Evolutionary conservation across 2,329 filamentous ascomycete species (phyloP).

Genomic region (Fusarium tupiense): DNA sequence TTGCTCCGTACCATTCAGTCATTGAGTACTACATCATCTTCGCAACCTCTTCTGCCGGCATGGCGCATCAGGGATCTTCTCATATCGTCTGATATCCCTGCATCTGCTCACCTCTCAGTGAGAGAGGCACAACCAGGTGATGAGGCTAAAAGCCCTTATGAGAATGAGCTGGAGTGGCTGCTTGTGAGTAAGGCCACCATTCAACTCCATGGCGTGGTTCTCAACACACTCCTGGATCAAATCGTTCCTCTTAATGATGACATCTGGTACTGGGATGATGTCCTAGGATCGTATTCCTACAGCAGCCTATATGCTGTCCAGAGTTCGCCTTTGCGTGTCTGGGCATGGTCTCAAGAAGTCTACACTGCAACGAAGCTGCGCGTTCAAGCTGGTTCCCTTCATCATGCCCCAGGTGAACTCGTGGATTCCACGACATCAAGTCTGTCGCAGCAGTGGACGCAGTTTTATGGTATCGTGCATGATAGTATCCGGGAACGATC

Average conservation of each 20-base stretch:
- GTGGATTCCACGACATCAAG: constrained; percentile 50
- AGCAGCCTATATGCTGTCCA: constrained; percentile 88
- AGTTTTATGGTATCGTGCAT: constrained; percentile 84
- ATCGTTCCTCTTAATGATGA: constrained; percentile 86
- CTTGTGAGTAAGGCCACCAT: constrained; percentile 89
- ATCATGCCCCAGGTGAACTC: constrained; percentile 44
- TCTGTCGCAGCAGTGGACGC: constrained; percentile 65
- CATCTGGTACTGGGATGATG: constrained; percentile 95
- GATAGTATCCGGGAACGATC: constrained; percentile 79
- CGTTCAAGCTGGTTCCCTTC: constrained; percentile 49
- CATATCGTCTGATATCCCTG: constrained; percentile 67
- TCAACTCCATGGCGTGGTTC: constrained; percentile 85
- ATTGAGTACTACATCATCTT: constrained; percentile 75
- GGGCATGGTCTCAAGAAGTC: constrained; percentile 75
- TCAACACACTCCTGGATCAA: constrained; percentile 81
- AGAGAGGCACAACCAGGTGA: constrained; percentile 38
- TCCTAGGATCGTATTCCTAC: constrained; percentile 80
- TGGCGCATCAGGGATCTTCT: constrained; percentile 70
- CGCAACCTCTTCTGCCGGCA: constrained; percentile 68
- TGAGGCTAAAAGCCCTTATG: constrained; percentile 61
- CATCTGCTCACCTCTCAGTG: constrained; percentile 48
- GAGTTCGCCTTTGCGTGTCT: constrained; percentile 80
- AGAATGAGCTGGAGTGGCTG: constrained; percentile 88
- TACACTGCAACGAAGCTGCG: constrained; percentile 68
- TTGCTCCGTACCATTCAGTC: constrained; percentile 75